Evolutionary conservation across 163 green algal genomes (phyloP).

Genomic region (Chlamydomonas reinhardtii): DNA sequence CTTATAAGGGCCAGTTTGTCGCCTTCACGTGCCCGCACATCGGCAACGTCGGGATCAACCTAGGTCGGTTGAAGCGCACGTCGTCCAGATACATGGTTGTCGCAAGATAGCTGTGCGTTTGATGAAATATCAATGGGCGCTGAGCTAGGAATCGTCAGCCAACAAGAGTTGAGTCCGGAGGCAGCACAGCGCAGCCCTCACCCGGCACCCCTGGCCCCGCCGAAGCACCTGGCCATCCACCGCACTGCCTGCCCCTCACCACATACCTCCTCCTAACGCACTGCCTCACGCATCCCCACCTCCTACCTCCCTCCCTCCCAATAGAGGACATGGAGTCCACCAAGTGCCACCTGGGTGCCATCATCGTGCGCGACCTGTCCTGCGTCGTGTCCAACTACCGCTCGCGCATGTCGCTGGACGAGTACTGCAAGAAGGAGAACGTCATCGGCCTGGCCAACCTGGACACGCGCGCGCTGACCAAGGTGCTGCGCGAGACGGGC

Average conservation of each 20-base stretch:
- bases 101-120: no score
- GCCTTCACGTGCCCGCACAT: slow-evolving; percentile 98
- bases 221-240: no score
- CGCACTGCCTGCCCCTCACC: no score
- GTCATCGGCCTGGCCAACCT: slow-evolving; percentile 92
- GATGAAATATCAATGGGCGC: no score
- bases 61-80: slow-evolving; percentile 47
- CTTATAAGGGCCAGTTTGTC: slow-evolving; percentile 99
- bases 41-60: slow-evolving; percentile 98
- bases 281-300: background rate
- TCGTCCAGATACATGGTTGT: no score
- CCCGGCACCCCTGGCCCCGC: no score
- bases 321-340: slow-evolving; percentile 94
- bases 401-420: slow-evolving; percentile 84
- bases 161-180: no score
- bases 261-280: background rate
- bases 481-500: slow-evolving; percentile 90
- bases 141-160: no score
- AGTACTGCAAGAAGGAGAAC: slow-evolving; percentile 85
- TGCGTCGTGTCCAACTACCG: slow-evolving; percentile 97
- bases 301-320: background rate
- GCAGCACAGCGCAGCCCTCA: no score
- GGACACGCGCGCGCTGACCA: slow-evolving; percentile 97
- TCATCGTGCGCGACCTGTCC: slow-evolving; percentile 94
- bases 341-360: slow-evolving; percentile 88